A percentile compares a stretch with the other conserved stretches of the same genome.
Conservation (phyloP, 75 land plant species). For the Larix kaempferi region DNA sequence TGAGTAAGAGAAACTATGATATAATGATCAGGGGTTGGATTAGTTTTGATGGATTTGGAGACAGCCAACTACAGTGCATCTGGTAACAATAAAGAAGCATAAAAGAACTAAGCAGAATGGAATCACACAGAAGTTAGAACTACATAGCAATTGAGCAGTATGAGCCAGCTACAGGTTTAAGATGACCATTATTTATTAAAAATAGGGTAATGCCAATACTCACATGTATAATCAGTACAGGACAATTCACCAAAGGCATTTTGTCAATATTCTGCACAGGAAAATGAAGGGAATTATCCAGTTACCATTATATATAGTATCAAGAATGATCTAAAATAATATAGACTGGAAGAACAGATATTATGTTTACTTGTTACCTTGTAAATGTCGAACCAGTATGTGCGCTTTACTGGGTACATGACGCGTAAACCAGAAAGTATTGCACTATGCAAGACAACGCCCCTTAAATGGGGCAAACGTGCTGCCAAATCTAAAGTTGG, state of each 20-base stretch:
- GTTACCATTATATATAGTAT: background rate
- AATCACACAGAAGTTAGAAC: no score
- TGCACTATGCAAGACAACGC: conserved; percentile 80
- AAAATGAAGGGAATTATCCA: conserved; percentile 7
- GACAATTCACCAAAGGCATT: conserved; percentile 65
- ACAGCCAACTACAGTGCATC: no score
- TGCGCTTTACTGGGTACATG: conserved; percentile 85
- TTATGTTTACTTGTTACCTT: conserved; percentile 39
- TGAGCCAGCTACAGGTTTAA: background rate
- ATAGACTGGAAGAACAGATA: background rate
- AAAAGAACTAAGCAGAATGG: no score
- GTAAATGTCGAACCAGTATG: conserved; percentile 90
- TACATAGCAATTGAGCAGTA: no score
- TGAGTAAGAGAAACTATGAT: no score
- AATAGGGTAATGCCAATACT: conserved; percentile 21
- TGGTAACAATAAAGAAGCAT: no score
- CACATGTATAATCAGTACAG: conserved; percentile 77
- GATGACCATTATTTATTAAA: background rate
- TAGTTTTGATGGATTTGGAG: no score
- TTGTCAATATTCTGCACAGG: conserved; percentile 81
- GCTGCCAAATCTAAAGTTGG: conserved; percentile 78
- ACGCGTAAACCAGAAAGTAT: conserved; percentile 84
- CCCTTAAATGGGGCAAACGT: conserved; percentile 54
- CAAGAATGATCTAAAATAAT: background rate
- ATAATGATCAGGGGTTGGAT: no score